Evolutionary conservation across 495 filamentous ascomycete genomes (phyloP), one percentile per base, ranked within the genome.

Genomic region (Articulospora tetracladia): DNA sequence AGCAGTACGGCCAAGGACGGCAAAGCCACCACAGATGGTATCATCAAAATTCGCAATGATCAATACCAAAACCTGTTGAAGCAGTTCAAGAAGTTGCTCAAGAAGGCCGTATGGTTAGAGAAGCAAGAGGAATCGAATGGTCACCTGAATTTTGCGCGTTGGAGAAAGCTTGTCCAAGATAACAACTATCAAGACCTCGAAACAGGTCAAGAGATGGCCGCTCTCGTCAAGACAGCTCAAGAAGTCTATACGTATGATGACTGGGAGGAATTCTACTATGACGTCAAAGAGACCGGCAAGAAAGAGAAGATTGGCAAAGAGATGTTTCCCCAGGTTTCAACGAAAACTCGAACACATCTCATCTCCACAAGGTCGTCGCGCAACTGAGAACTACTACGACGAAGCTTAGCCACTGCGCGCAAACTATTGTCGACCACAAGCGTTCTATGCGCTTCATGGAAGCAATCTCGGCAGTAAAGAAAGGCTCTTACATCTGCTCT

Each of bases 81-180:
- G 54, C 76, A 77, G 4, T 59, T 84, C 20, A 55, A 83, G 23
- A 83, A 78, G 19, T 75, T 76, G 6, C 61, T 84, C 22, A 57
- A 82, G 20, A 83, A 78, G 19, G 30, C 53, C 22, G 34, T 56
- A 8, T 56, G 53, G 53, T 32, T 56, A 6, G 3, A 41, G 8
- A 39, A 44, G 2, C 6, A 41, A 13, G 19, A 39, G 19, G 34
- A 56, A 11, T 7, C 3, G 4, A 44, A 20, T 3, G 32, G 25
- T 10, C 23, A n/a, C 22, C 17, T n/a, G 7, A 39, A 8, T 10
- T 56, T 56, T 27, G 1, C 13, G 1, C 19, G 22, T 25, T 56
- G 53, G 47, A 50, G 24, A 4, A 24, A 50, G 22, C 47, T 12
- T 8, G 11, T 50, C 4, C 4, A 25, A 11, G 17, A 24, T 24